A percentile compares a stretch with the other conserved stretches of the same genome.
Conservation (phyloP, 2,329 filamentous ascomycete species). For the Parafenestella ontariensis region DNA sequence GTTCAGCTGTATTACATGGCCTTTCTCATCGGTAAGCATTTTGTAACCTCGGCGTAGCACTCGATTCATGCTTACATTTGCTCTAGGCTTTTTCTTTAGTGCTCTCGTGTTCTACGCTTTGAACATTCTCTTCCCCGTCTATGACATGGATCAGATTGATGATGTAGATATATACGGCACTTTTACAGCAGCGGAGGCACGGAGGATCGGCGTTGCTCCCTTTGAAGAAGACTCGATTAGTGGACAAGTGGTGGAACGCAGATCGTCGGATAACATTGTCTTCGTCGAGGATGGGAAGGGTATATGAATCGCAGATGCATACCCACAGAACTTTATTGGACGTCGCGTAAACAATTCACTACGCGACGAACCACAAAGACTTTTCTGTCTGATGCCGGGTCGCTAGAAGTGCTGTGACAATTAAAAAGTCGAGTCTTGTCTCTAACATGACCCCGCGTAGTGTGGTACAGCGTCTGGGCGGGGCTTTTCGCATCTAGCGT, state of each 20-base stretch:
- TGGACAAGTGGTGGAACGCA: not conserved
- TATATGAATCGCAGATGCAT: conserved; percentile 2
- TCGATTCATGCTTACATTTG: conserved; percentile 2
- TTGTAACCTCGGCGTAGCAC: not conserved
- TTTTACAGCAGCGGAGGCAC: conserved; percentile 54
- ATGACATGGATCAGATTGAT: conserved; percentile 53
- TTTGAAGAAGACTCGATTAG: conserved; percentile 18
- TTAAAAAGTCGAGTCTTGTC: not conserved
- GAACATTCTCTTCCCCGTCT: conserved; percentile 52
- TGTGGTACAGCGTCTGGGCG: conserved; percentile 1
- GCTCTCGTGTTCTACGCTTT: conserved; percentile 38
- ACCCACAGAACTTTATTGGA: too few relatives aligned
- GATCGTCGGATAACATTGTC: not conserved
- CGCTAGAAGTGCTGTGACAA: not conserved
- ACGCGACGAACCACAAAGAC: not conserved
- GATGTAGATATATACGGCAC: conserved; percentile 55
- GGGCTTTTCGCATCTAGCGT: not conserved
- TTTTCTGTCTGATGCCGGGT: not conserved
- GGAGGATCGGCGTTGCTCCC: conserved; percentile 49
- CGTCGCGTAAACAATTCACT: not conserved
- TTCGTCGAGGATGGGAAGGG: conserved; percentile 6
- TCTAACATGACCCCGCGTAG: conserved; percentile 5
- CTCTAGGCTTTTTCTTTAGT: conserved; percentile 51
- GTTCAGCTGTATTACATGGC: conserved; percentile 58
- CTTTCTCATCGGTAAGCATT: conserved; percentile 52